Evolutionary conservation across 2,329 filamentous ascomycete genomes (phyloP), one percentile per base, ranked within the genome.

Genomic region (Alternaria gansuensis): DNA sequence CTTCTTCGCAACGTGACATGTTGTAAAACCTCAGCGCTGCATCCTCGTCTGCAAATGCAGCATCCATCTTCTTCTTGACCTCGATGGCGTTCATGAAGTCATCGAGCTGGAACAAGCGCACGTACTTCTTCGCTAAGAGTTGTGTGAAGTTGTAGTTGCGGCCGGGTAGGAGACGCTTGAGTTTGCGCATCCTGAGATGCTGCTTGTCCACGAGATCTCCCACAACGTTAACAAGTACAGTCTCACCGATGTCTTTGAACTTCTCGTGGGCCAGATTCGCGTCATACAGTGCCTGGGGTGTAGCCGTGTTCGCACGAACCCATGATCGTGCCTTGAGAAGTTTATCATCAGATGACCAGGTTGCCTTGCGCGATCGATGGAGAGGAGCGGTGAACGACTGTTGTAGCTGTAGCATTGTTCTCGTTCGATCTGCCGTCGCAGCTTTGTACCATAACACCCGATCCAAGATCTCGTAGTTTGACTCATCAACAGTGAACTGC

Each of bases 121-220:
- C 80, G 13, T 92, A 82, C 6, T 82, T 78, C 31, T 82, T 81
- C 7, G 82, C 78, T 63, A 89, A 87, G 28, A 82, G 80, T 62
- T 87, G 84, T 51, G 86, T 86, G 33, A 91, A 82, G 39, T 85
- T 82, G 73, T 87, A 92, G 10, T 87, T 86, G 9, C 86, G 82
- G 0, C 87, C 88, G 2, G 83, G 83, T 10, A 75, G 44, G 29
- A 85, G 77, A 0, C 83, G 82, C 28, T 86, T 84, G 17, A 84
- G 82, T 62, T 87, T 88, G 51, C 85, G 84, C 66, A 85, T 85
- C 34, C 87, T 84, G 26, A 93, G 81, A 5, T 89, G 78, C 6
- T 81, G 81, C 13, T 78, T 26, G 75, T 81, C 43, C 76, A 83
- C 70, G 81, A 90, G 62, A 17, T 86, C 84, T 49, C 83, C 81